Percentiles rank a stretch among this genome's conserved stretches.
Evolutionary conservation across 805 yeast genomes (phyloP).

Genomic region (Ogataea sp.): DNA sequence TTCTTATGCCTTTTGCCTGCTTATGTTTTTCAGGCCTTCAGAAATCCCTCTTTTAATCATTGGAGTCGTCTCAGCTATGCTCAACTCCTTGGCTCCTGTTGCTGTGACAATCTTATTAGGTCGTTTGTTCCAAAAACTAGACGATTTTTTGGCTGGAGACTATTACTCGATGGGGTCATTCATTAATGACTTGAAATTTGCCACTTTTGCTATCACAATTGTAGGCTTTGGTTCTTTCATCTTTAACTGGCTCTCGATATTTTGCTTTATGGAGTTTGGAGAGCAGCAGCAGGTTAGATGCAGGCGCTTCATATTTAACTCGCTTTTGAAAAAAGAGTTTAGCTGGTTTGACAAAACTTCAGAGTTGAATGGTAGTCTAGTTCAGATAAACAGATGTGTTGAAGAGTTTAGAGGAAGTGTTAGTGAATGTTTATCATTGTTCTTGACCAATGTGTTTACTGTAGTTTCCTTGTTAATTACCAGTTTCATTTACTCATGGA

Average conservation of each 20-base stretch:
- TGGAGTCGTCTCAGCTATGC: constrained; percentile 9
- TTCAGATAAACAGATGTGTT: constrained; percentile 61
- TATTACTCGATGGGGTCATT: constrained; percentile 20
- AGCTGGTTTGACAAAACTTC: constrained; percentile 57
- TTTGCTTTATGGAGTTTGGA: constrained; percentile 62
- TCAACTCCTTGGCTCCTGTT: constrained; percentile 53
- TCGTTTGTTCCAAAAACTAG: constrained; percentile 42
- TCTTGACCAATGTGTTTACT: constrained; percentile 46
- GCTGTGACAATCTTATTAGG: constrained; percentile 61
- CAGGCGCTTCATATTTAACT: constrained; percentile 34
- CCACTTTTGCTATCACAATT: constrained; percentile 30
- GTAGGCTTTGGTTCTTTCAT: constrained; percentile 39
- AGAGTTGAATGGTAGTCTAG: constrained; percentile 52
- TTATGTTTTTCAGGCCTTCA: constrained; percentile 15
- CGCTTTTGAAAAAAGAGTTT: constrained; percentile 37
- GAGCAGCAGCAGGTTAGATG: constrained; percentile 59
- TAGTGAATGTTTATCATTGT: constrained; percentile 56
- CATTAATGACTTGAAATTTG: constrained; percentile 26
- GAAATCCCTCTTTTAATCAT: constrained; percentile 15
- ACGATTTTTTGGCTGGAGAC: constrained; percentile 24
- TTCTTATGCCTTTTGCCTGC: constrained; percentile 3
- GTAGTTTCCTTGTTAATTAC: constrained; percentile 48
- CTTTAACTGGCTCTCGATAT: constrained; percentile 45
- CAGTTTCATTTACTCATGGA: constrained; percentile 78
- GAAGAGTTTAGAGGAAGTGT: constrained; percentile 66